Evolutionary conservation across 257 asterid species (phyloP).

Genomic region (Paraleonurus japonicus): DNA sequence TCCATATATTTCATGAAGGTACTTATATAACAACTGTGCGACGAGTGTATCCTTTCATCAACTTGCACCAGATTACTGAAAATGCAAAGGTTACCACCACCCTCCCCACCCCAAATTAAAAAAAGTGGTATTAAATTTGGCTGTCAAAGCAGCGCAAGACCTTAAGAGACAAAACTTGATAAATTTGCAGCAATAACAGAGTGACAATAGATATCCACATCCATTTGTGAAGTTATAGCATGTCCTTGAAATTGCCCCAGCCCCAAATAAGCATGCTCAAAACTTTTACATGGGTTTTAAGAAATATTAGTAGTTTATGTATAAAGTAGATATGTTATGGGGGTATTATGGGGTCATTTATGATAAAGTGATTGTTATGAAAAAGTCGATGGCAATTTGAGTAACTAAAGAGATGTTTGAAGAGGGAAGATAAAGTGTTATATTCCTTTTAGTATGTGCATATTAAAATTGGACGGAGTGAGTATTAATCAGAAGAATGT

Average conservation of each 20-base stretch:
- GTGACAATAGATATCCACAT: neutral
- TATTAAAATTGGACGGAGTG: no score
- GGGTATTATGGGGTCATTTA: no score
- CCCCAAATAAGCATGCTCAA: no score
- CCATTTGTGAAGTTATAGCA: neutral
- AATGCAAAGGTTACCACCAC: neutral
- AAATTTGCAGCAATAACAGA: neutral
- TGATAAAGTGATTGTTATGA: no score
- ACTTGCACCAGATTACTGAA: neutral
- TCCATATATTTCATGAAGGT: neutral
- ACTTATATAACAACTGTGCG: neutral
- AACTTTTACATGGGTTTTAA: no score
- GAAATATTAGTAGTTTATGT: no score
- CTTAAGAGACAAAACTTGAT: neutral
- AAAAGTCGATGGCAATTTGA: no score
- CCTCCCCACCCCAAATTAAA: neutral
- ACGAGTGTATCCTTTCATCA: neutral
- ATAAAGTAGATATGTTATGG: no score
- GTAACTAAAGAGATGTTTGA: no score
- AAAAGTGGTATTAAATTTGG: no score
- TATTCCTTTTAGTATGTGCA: no score
- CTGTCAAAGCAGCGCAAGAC: conserved; percentile 7
- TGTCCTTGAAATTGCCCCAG: neutral
- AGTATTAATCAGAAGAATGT: neutral
- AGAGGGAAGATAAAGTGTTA: no score